Evolutionary conservation across 139 green algal genomes (phyloP).

Genomic region (Haematococcus lacustris): DNA sequence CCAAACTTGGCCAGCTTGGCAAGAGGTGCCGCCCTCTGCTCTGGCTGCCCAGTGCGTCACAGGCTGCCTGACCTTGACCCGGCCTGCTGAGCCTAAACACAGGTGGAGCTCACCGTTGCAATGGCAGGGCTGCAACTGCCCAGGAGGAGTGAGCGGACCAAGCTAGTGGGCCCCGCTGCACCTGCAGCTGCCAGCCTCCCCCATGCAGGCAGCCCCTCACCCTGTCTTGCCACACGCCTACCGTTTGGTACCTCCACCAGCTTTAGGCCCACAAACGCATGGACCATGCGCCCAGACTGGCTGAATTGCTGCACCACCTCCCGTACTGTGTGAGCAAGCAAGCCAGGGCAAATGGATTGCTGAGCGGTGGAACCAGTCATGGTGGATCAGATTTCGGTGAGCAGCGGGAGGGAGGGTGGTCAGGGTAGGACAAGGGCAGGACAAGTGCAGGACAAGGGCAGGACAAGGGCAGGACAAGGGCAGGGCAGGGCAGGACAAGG

Average conservation of each 20-base stretch:
- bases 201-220: neutral
- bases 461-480: too few relatives aligned
- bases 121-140: neutral
- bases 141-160: neutral
- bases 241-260: slow-evolving; percentile 50
- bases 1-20: neutral
- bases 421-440: too few relatives aligned
- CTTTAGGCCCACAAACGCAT: slow-evolving; percentile 67
- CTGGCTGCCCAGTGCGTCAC: neutral
- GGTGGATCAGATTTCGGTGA: neutral
- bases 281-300: slow-evolving; percentile 47
- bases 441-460: too few relatives aligned
- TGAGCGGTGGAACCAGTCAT: neutral
- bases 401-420: neutral
- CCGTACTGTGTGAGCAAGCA: slow-evolving; percentile 31
- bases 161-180: neutral
- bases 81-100: too few relatives aligned
- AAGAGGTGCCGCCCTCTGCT: neutral
- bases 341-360: slow-evolving; percentile 22
- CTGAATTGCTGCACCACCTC: slow-evolving; percentile 7
- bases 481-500: too few relatives aligned
- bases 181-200: too few relatives aligned
- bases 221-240: neutral
- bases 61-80: too few relatives aligned
- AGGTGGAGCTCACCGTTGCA: neutral